Percentiles rank a stretch among this genome's conserved stretches.
Evolutionary conservation across 306 rosid genomes (phyloP).

Genomic region (Psophocarpus tetragonolobus): DNA sequence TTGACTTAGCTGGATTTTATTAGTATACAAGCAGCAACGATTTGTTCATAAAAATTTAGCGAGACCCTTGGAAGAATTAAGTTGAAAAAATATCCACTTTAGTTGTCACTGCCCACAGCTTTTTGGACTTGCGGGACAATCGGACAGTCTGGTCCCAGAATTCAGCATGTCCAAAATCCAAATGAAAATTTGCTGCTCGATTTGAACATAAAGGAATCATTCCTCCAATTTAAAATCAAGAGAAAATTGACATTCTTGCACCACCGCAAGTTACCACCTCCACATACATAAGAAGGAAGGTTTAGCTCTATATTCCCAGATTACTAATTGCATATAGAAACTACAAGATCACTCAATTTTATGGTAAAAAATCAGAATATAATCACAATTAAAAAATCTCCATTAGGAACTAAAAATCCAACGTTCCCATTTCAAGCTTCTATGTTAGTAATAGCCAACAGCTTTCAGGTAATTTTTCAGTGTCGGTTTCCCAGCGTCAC

Average conservation of each 20-base stretch:
- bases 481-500: constrained; percentile 43
- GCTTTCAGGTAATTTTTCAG: constrained; percentile 39
- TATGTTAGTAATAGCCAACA: constrained; percentile 65
- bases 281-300: not conserved
- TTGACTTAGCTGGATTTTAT: not conserved
- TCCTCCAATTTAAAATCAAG: not conserved
- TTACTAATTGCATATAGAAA: not conserved
- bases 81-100: too few species aligned
- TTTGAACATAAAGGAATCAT: not conserved
- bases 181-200: constrained; percentile 1
- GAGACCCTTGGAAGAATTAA: not conserved
- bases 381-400: constrained; percentile 24
- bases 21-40: not conserved
- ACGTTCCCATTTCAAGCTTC: not conserved
- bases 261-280: not conserved
- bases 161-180: not conserved
- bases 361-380: constrained; percentile 1
- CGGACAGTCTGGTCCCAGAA: not conserved
- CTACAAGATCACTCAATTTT: not conserved
- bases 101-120: too few species aligned
- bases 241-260: constrained; percentile 12
- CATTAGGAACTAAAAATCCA: constrained; percentile 1
- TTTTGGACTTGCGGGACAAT: not conserved
- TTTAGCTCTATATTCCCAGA: constrained; percentile 4
- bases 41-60: not conserved